phyloP scores from a whole-genome alignment of 495 filamentous ascomycete species.

The Aspergillus funiculosus region DNA sequence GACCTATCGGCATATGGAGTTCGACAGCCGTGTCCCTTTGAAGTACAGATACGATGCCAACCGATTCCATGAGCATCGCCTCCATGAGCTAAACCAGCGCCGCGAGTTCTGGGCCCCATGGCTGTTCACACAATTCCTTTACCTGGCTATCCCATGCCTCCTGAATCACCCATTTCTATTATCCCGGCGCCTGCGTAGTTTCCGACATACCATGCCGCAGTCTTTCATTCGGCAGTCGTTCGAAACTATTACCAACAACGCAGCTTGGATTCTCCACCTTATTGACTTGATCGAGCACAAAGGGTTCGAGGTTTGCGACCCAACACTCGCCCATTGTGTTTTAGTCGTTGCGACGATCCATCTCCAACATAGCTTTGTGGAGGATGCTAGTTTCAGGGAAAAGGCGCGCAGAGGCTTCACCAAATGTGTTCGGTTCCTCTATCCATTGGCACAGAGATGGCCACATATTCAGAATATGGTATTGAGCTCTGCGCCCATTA shows the following conservation, averaged over 20 bases:
- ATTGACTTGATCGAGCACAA: constrained; percentile 29
- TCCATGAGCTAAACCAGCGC: constrained; percentile 28
- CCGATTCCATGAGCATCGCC: constrained; percentile 31
- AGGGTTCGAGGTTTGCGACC: constrained; percentile 31
- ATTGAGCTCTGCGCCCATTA: background rate
- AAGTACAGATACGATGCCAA: constrained; percentile 38
- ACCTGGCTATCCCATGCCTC: constrained; percentile 38
- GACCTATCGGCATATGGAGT: constrained; percentile 37
- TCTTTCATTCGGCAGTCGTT: constrained; percentile 34
- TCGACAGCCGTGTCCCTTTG: constrained; percentile 40
- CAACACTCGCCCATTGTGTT: constrained; percentile 29
- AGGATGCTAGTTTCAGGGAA: constrained; percentile 27
- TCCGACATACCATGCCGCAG: constrained; percentile 36
- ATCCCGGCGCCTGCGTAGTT: constrained; percentile 37
- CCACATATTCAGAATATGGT: constrained; percentile 30
- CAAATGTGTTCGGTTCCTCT: constrained; percentile 30
- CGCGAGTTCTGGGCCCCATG: constrained; percentile 43
- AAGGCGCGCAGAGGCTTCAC: constrained; percentile 29
- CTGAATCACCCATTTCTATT: constrained; percentile 42
- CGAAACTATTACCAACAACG: constrained; percentile 30
- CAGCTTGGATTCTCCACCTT: constrained; percentile 30
- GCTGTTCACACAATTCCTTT: constrained; percentile 40
- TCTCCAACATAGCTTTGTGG: constrained; percentile 35
- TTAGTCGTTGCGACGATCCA: constrained; percentile 32
- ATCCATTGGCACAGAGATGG: constrained; percentile 23